Evolutionary conservation across 140 eudicot species (phyloP).

Genomic region (Stevia rebaudiana): DNA sequence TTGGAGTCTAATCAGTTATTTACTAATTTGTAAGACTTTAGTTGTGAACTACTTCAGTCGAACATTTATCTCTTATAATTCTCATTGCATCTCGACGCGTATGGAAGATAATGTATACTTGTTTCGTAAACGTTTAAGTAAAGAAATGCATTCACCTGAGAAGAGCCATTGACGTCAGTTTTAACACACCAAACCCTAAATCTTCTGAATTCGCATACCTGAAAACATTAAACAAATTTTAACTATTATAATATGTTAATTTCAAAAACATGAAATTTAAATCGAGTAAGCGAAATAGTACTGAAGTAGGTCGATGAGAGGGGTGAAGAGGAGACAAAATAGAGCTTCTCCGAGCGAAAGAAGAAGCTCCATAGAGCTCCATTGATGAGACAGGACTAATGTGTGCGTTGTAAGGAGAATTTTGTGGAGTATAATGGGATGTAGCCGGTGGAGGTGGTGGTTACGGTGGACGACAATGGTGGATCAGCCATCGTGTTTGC

Average conservation of each 20-base stretch:
- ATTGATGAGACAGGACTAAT: conserved; percentile 14
- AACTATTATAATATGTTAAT: not conserved
- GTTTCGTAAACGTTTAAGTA: not conserved
- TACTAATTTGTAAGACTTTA: not conserved
- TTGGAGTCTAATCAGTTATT: not conserved
- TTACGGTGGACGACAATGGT: not conserved
- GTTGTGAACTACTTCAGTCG: not conserved
- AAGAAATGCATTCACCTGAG: conserved; percentile 27
- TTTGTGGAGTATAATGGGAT: conserved; percentile 7
- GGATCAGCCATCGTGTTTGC: conserved; percentile 29
- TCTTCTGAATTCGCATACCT: conserved; percentile 34
- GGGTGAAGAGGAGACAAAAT: conserved; percentile 35
- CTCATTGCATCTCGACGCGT: not conserved
- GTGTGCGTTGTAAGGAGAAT: not conserved
- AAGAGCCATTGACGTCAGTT: conserved; percentile 34
- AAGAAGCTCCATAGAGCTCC: conserved; percentile 62
- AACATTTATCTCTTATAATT: not conserved
- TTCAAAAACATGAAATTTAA: not conserved
- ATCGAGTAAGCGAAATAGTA: conserved; percentile 16
- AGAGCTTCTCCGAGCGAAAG: conserved; percentile 45
- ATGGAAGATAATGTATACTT: no score
- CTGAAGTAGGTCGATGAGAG: conserved; percentile 38
- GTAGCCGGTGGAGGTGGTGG: not conserved
- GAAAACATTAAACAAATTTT: not conserved
- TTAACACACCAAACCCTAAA: conserved; percentile 37